Evolutionary conservation across 768 basidiomycete genomes (phyloP).

Genomic region (Lactarius hengduanensis): DNA sequence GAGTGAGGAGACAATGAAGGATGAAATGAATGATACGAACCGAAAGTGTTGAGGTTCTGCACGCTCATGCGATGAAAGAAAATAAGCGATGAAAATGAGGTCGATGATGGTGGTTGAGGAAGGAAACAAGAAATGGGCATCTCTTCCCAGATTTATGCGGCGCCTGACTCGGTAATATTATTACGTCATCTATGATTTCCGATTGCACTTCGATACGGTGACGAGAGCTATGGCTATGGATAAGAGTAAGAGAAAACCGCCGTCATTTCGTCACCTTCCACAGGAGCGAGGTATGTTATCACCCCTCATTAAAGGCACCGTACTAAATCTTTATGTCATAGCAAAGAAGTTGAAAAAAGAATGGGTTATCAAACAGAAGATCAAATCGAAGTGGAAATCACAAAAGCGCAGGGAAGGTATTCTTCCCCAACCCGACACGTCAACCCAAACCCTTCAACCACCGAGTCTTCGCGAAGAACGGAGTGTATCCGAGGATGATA

Average conservation of each 20-base stretch:
- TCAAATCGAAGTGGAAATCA: slow-evolving; percentile 75
- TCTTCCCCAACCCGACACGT: slow-evolving; percentile 23
- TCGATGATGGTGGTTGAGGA: slow-evolving; percentile 36
- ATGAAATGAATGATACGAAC: slow-evolving; percentile 42
- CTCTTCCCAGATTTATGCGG: slow-evolving; percentile 20
- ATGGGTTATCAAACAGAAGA: slow-evolving; percentile 76
- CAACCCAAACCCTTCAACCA: not conserved
- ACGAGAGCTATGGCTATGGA: not conserved
- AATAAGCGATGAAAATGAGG: slow-evolving; percentile 46
- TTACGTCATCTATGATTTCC: slow-evolving; percentile 15
- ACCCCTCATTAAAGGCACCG: slow-evolving; percentile 5
- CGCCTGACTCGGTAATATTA: not conserved
- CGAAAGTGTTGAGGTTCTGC: slow-evolving; percentile 84
- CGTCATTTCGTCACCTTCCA: slow-evolving; percentile 69
- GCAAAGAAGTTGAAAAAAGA: slow-evolving; percentile 79
- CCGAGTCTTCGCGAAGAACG: slow-evolving; percentile 19
- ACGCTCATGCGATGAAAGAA: slow-evolving; percentile 85
- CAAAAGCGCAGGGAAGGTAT: slow-evolving; percentile 57
- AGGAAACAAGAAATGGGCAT: slow-evolving; percentile 29
- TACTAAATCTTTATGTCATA: slow-evolving; percentile 33
- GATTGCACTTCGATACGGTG: too few relatives aligned
- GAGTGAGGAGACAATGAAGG: slow-evolving; percentile 31
- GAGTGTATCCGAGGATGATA: slow-evolving; percentile 24
- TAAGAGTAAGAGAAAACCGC: slow-evolving; percentile 58
- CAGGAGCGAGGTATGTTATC: slow-evolving; percentile 51